Conservation (phyloP, 352 stramenopile species). For the Plasmopara halstedii region DNA sequence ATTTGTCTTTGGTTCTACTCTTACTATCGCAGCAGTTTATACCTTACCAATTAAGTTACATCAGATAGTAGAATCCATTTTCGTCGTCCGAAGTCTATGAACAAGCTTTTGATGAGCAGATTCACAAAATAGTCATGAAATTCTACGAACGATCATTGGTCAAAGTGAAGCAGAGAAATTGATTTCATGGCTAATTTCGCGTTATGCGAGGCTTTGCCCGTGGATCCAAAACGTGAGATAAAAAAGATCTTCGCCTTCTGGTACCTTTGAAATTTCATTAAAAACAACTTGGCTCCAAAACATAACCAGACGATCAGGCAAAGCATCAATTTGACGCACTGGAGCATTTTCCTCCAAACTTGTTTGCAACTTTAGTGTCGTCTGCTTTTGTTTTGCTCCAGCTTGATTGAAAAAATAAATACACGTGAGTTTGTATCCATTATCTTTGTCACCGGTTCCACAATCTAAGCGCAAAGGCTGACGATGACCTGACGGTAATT, state of each 20-base stretch:
- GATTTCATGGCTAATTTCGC: too few species aligned
- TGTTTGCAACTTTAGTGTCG: constrained; percentile 30
- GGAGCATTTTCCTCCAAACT: constrained; percentile 17
- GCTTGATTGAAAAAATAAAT: constrained; percentile 56
- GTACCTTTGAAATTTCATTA: constrained; percentile 53
- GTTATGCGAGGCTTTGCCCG: constrained; percentile 36
- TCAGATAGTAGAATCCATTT: too few species aligned
- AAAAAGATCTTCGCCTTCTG: constrained; percentile 27
- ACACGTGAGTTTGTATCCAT: constrained; percentile 72
- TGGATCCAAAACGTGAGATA: constrained; percentile 83
- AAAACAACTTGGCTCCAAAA: constrained; percentile 63
- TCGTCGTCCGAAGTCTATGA: too few species aligned
- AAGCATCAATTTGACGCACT: constrained; percentile 25
- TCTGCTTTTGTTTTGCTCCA: constrained; percentile 2
- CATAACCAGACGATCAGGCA: constrained; percentile 50
- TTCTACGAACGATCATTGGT: too few species aligned
- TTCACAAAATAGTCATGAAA: too few species aligned
- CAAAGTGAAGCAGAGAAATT: too few species aligned
- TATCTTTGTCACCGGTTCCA: constrained; percentile 55
- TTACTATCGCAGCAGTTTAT: too few species aligned
- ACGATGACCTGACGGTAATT: constrained; percentile 29
- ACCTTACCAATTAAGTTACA: too few species aligned
- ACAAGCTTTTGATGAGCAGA: too few species aligned
- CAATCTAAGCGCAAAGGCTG: constrained; percentile 67
- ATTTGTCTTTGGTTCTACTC: too few species aligned